Evolutionary conservation across 495 filamentous ascomycete genomes (phyloP).

Genomic region (Aspergillus nidulans): DNA sequence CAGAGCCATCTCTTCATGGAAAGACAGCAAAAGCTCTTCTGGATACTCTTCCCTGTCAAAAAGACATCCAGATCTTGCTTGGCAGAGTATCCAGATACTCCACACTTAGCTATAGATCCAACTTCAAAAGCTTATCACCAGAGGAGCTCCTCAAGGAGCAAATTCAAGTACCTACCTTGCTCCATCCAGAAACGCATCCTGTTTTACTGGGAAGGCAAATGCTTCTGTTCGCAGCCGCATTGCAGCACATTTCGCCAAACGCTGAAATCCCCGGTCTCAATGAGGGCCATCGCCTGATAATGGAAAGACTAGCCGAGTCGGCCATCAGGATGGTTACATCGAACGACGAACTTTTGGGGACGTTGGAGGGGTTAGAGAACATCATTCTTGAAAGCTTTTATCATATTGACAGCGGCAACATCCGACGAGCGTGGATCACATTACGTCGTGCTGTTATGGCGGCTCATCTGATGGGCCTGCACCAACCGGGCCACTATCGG

Average conservation of each 20-base stretch:
- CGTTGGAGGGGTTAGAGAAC: conserved; percentile 1
- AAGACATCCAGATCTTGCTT: conserved; percentile 1
- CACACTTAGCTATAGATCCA: not conserved
- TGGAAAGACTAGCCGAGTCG: conserved; percentile 2
- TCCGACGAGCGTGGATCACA: conserved; percentile 2
- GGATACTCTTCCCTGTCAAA: not conserved
- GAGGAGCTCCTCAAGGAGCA: not conserved
- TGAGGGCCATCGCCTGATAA: not conserved
- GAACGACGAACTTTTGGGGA: not conserved
- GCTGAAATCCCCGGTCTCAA: not conserved
- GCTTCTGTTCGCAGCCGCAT: not conserved
- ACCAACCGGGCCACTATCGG: conserved; percentile 1
- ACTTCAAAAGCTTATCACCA: not conserved
- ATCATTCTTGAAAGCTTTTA: conserved; percentile 1
- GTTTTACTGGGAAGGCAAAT: conserved; percentile 2
- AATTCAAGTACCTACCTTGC: not conserved
- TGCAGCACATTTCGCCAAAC: not conserved
- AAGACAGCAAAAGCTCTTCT: not conserved
- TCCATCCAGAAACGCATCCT: not conserved
- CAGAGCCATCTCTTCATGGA: not conserved
- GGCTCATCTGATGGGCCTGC: not conserved
- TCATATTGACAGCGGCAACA: conserved; percentile 3
- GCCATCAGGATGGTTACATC: not conserved
- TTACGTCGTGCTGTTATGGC: conserved; percentile 1
- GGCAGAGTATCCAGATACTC: not conserved